Evolutionary conservation across 225 moss, liverwort and hornwort species (phyloP), one percentile per base, ranked within the genome.

Genomic region (Lunularia cruciata): DNA sequence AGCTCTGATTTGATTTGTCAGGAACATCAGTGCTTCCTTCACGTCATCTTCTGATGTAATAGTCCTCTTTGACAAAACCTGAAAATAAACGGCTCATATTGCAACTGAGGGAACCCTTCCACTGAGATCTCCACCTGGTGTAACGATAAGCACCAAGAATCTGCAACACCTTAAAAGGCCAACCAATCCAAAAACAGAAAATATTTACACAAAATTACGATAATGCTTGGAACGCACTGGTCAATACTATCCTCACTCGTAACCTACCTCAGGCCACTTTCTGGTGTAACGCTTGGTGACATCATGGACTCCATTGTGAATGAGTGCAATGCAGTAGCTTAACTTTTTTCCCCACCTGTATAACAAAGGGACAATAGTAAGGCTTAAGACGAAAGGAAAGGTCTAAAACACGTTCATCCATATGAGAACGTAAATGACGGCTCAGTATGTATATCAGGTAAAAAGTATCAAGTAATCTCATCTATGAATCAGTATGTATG

Each of bases 251-350:
- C n/a, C n/a, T n/a, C 8, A 18, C 22, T 22, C 1, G 20, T 67
- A 13, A n/a, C 26, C 3, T 14, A 90, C 77, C 65, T 85, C 75
- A 37, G 79, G 75, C 90, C 88, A 92, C 30, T 85, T 74, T 69
- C 79, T 80, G 43, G 86, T 90, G 67, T 90, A 92, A 10, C 85
- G 82, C 71, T 78, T 85, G 35, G 90, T 86, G 73, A 88, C 88
- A 48, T 92, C 90, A 32, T 79, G 78, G 3, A 85, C 80, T 42
- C 90, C 86, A 33, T 88, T 76, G 18, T 81, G 81, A 57, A 78
- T 62, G 31, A 88, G 42, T 42, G 80, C 86, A 68, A 92, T 77
- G 40, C 88, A 65, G 48, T 93, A 90, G 67, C 12, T 81, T 7
- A 84, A 86, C 72, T 88, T 73, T 70, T 87, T 93, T 7, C 81